Conservation (phyloP, 352 stramenopile species). For the Blastocystis hominis region DNA sequence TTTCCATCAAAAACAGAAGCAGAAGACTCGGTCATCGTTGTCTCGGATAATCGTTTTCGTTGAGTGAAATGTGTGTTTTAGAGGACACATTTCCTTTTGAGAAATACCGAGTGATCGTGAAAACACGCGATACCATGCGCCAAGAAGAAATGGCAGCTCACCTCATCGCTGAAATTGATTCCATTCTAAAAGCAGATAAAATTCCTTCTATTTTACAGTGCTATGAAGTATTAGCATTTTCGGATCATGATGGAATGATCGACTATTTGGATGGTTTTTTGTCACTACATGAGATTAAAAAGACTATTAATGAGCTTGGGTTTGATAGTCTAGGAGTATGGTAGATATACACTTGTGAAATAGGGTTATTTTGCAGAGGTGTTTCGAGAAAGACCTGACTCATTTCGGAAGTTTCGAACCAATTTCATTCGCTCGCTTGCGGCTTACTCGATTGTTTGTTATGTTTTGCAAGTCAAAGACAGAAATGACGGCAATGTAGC, state of each 20-base stretch:
- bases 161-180: constrained; percentile 88
- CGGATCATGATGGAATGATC: constrained; percentile 85
- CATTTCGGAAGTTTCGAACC: constrained; percentile 78
- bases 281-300: constrained; percentile 92
- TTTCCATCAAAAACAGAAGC: constrained; percentile 62
- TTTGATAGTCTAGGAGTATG: constrained; percentile 71
- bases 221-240: constrained; percentile 92
- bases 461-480: constrained; percentile 97
- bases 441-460: constrained; percentile 91
- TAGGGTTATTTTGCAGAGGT: constrained; percentile 84
- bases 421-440: constrained; percentile 93
- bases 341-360: constrained; percentile 66
- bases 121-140: constrained; percentile 92
- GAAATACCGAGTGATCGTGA: constrained; percentile 90
- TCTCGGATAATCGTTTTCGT: constrained; percentile 86
- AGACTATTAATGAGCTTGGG: constrained; percentile 60
- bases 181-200: constrained; percentile 78
- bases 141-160: constrained; percentile 98
- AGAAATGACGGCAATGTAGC: constrained; percentile 62
- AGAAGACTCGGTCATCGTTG: constrained; percentile 87
- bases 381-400: constrained; percentile 71
- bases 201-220: constrained; percentile 85
- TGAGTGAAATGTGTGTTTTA: constrained; percentile 78
- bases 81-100: constrained; percentile 85
- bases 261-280: constrained; percentile 90